A percentile compares a stretch with the other conserved stretches of the same genome.
phyloP scores from a whole-genome alignment of 306 rosid genomes.

The Chamaecrista fasciculata region DNA sequence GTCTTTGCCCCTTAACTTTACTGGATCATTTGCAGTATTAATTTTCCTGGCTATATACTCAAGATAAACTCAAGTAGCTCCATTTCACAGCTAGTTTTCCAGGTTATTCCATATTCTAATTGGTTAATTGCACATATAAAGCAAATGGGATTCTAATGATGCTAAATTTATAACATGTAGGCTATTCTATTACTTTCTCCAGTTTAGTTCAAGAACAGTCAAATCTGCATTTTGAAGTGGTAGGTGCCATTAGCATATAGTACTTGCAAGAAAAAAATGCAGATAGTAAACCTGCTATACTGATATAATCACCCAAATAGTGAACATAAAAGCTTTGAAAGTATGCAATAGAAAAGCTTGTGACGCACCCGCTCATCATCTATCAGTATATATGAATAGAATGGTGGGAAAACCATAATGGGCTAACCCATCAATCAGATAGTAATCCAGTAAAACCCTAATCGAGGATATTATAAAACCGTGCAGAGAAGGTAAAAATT shows the following conservation, averaged over 20 bases:
- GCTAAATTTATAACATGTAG: neutral
- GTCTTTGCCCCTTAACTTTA: neutral
- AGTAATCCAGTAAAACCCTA: conserved; percentile 22
- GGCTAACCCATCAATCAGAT: conserved; percentile 4
- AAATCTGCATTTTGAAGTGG: neutral
- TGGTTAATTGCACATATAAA: neutral
- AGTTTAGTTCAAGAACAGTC: neutral
- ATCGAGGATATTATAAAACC: conserved; percentile 2
- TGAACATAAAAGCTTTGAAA: neutral
- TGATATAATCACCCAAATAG: neutral
- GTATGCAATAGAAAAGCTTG: neutral
- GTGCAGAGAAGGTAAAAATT: neutral
- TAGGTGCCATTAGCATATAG: conserved; percentile 1
- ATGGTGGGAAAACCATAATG: conserved; percentile 12
- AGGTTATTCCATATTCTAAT: neutral
- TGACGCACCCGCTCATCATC: neutral
- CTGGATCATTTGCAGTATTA: neutral
- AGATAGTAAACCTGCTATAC: neutral
- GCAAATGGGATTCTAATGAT: neutral
- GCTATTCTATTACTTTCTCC: neutral
- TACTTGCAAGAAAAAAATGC: neutral
- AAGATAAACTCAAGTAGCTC: neutral
- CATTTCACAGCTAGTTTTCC: neutral
- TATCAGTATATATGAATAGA: neutral
- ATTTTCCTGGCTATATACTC: neutral